These are phyloP conservation scores for Pseudonitzschia pungens DNA, from an alignment of 108 stramenopile genomes.

Conservation along the genomic window DNA sequence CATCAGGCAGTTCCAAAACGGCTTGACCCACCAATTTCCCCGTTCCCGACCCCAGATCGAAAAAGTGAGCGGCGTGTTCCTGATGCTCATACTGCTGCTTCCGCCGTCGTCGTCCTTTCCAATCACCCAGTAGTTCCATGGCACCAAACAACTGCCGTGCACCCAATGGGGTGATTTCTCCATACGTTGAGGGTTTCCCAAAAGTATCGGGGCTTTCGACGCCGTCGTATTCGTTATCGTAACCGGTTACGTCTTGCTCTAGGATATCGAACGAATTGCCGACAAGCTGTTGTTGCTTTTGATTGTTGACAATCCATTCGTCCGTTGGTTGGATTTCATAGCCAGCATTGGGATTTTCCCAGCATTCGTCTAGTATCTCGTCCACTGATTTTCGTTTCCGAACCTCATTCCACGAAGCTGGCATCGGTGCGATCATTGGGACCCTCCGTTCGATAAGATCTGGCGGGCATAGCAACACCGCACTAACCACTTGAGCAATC, in stretches of 20 bases:
- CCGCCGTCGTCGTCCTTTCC: neutral
- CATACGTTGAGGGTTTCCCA: slow-evolving; percentile 48
- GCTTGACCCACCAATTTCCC: slow-evolving; percentile 63
- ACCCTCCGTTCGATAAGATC: slow-evolving; percentile 53
- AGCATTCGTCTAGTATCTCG: slow-evolving; percentile 1
- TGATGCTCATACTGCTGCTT: neutral
- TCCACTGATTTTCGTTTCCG: slow-evolving; percentile 30
- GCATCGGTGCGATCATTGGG: slow-evolving; percentile 62
- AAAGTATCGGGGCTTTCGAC: neutral
- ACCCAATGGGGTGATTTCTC: slow-evolving; percentile 69
- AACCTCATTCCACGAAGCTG: slow-evolving; percentile 31
- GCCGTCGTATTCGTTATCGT: slow-evolving; percentile 4
- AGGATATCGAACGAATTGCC: neutral
- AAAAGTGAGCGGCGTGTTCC: slow-evolving; percentile 32
- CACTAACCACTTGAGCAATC: slow-evolving; percentile 42
- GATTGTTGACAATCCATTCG: slow-evolving; percentile 26
- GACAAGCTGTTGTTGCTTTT: neutral
- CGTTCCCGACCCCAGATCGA: slow-evolving; percentile 67
- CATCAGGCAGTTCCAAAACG: slow-evolving; percentile 48
- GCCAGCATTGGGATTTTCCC: neutral
- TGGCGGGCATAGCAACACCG: slow-evolving; percentile 53
- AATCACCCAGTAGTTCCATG: slow-evolving; percentile 40
- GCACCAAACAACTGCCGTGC: slow-evolving; percentile 64
- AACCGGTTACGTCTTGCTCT: slow-evolving; percentile 8
- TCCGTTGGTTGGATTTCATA: slow-evolving; percentile 26